These are phyloP conservation scores for Triglochin maritima DNA, from an alignment of 106 monocot genomes.

Conservation along the genomic window DNA sequence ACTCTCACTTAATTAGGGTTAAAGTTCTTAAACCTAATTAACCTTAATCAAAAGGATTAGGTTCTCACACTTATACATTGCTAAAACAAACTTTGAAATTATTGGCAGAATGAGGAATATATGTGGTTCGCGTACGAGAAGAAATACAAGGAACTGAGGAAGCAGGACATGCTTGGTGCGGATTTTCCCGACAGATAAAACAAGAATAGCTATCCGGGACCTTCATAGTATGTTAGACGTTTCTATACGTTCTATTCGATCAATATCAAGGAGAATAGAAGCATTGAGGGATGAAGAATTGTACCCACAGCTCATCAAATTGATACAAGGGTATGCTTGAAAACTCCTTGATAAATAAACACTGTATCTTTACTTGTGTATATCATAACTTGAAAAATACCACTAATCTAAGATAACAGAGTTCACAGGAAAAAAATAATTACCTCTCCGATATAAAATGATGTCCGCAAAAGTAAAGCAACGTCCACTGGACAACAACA, in stretches of 20 bases:
- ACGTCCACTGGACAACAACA: background rate
- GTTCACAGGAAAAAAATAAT: background rate
- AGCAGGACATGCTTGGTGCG: constrained; percentile 52
- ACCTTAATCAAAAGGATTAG: too few species aligned
- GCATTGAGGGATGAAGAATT: constrained; percentile 62
- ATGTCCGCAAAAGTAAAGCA: background rate
- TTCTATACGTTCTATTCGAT: constrained; percentile 43
- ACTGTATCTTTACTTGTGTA: too few species aligned
- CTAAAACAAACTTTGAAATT: too few species aligned
- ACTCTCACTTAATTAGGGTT: too few species aligned
- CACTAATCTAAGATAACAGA: background rate
- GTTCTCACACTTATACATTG: too few species aligned
- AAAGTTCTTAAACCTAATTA: too few species aligned
- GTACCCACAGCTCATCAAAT: constrained; percentile 41
- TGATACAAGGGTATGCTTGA: constrained; percentile 52
- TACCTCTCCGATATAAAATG: background rate
- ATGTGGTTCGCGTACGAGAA: constrained; percentile 54
- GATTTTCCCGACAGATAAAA: constrained; percentile 45
- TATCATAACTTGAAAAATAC: too few species aligned
- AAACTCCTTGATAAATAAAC: background rate
- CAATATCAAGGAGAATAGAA: constrained; percentile 54
- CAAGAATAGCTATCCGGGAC: constrained; percentile 52
- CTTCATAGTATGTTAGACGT: constrained; percentile 46
- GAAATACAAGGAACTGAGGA: constrained; percentile 47
- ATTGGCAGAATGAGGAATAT: constrained; percentile 41